A percentile compares a stretch with the other conserved stretches of the same genome.
Conservation (phyloP, 305 asterid species). For the Coffea humblotiana region DNA sequence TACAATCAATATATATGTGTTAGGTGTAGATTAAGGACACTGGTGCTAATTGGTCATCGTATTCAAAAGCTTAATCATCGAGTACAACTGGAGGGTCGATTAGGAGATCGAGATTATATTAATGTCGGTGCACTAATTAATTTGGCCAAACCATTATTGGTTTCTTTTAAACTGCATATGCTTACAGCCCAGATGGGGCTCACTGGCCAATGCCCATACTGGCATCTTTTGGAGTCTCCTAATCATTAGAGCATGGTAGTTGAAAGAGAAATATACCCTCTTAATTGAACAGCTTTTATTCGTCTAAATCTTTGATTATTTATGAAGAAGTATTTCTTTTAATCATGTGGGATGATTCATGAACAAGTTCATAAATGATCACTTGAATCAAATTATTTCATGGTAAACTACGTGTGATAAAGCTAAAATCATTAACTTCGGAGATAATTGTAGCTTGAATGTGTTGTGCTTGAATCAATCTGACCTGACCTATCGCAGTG, state of each 20-base stretch:
- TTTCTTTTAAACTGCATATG: neutral
- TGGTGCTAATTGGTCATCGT: slow-evolving; percentile 6
- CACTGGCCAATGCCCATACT: neutral
- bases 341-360: neutral
- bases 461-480: neutral
- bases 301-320: neutral
- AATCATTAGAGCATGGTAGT: neutral
- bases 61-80: slow-evolving; percentile 18
- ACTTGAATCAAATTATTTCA: neutral
- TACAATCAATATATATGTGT: slow-evolving; percentile 3
- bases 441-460: neutral
- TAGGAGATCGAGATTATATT: slow-evolving; percentile 1
- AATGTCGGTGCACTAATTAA: too few species aligned
- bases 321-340: neutral
- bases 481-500: too few species aligned
- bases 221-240: too few species aligned
- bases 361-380: neutral
- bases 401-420: neutral
- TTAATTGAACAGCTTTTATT: neutral
- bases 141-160: slow-evolving; percentile 9
- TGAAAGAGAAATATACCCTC: neutral
- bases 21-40: slow-evolving; percentile 19
- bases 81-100: slow-evolving; percentile 27
- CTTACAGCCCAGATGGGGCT: slow-evolving; percentile 11
- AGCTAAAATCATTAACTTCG: neutral